Evolutionary conservation across 352 stramenopile species (phyloP), one percentile per base, ranked within the genome.

Genomic region (Globisporangium abappressorium): DNA sequence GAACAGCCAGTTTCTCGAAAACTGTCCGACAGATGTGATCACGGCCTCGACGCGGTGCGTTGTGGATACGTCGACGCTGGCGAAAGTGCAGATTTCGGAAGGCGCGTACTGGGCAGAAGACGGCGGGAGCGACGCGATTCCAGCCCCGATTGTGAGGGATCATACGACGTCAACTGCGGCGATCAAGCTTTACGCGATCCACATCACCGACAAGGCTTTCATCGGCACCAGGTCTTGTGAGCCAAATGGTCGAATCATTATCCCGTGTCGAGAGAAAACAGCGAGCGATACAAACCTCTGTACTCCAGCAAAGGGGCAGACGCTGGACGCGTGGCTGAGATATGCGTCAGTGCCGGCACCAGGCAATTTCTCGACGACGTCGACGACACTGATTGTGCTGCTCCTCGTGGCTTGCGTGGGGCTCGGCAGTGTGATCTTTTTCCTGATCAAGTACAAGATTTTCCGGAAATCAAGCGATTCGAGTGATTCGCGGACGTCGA

Each of bases 51-150:
- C 77, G 8, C 77, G 72, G 30, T 91, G 82, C 62, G 77, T 81
- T 36, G 78, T 91, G 18, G 61, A 72, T 26, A 53, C 77, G 12
- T 75, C 68, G 14, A 77, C 74, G 43, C 77, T 86, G 68, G 22
- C 57, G 1, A 60, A 61, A 62, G 75, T 80, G 51, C 53, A 61
- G 5, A 20, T 24, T 6, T 71, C 77, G 54, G 7, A 55, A 38
- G 82, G 76, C 22, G 81, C 84, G 26, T 82, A 76, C 55, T 92
- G 84, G 84, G 82, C 82, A 36, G 77, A 90, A 62, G 82, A 92
- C 70, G 84, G 77, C 33, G 79, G 78, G 41, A 89, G 73, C 57
- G 66, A 68, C 3, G 79, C 57, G n/a, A 65, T 90, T 0, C 79
- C 84, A 2, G 64, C 79, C 51, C 79, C 82, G 5, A 74, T 92